Evolutionary conservation across 129 eudicot species (phyloP), one percentile per base, ranked within the genome.

Genomic region (Flaveria brownii): DNA sequence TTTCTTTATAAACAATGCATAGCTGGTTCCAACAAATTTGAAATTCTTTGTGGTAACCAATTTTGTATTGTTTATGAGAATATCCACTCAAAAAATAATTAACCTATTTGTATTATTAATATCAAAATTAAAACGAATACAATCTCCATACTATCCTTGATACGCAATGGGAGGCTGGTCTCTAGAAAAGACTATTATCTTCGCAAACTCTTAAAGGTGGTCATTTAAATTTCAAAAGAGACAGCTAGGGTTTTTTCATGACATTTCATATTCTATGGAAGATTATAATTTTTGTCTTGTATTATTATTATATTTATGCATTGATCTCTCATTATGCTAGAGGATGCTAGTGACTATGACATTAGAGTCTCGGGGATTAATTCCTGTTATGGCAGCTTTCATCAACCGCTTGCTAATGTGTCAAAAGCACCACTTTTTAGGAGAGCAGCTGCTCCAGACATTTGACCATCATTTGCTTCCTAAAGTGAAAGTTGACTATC

Each of bases 401-500:
- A 23, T 91, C 70, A 89, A 89, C 82, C 93, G 98, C 17, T 82
- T 94, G 68, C 82, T 91, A 78, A 59, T 77, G 71, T 94, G 98
- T 72, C 33, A 83, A 17, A 89, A 89, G 77, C 98, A 94, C 85
- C 78, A 72, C 63, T 83, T 85, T 80, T 80, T 91, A 86, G 98
- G 98, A 55, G 92, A 84, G 78, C 85, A 84, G 23, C 84, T 94
- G 66, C 93, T 91, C 85, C 88, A 88, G 72, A 88, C 86, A 55
- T 84, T 94, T 36, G 88, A 91, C 79, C 77, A 73, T 69, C 85
- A 76, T 77, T 84, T 94, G 81, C 91, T 94, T 81, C 90, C 93
- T 60, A 89, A 87, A 36, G 89, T 94, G 71, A 84, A 84, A 55
- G 84, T 84, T 62, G 90, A 89, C 83, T 86, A 85, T 78, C 70